Percentiles rank a stretch among this genome's conserved stretches.
Conservation (phyloP, 345 rosid genomes). For the Eucalyptus regnans region DNA sequence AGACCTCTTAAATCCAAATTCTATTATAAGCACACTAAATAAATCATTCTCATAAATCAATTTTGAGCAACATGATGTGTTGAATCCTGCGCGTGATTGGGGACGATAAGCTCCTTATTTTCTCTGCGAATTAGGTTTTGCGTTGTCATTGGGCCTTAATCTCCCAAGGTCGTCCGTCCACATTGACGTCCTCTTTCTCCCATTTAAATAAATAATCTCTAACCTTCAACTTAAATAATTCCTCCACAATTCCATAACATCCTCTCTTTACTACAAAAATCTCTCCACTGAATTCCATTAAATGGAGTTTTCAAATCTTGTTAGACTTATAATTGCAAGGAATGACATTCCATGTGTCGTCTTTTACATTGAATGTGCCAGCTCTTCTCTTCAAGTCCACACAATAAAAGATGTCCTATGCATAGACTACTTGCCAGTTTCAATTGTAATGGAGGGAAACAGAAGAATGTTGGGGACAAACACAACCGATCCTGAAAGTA, state of each 20-base stretch:
- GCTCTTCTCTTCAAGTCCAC: no score
- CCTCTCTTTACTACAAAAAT: not conserved
- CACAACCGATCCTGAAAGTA: no score
- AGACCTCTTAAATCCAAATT: not conserved
- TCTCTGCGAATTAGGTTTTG: not conserved
- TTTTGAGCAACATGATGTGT: not conserved
- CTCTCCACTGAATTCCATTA: not conserved
- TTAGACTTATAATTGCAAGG: no score
- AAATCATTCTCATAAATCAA: not conserved
- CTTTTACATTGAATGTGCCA: no score
- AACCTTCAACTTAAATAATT: not conserved
- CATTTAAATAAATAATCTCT: not conserved
- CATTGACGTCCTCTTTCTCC: not conserved
- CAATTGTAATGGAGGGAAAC: no score
- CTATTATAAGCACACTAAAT: not conserved
- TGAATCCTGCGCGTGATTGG: not conserved
- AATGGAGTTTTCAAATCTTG: not conserved
- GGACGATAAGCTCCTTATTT: not conserved
- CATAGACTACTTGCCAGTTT: no score
- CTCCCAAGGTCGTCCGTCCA: not conserved
- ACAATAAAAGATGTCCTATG: no score
- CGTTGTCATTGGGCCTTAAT: not conserved
- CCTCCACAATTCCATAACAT: not conserved
- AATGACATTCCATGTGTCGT: no score
- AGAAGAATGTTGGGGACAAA: no score